Evolutionary conservation across 2,329 filamentous ascomycete genomes (phyloP).

Genomic region (Septoria petroselini): DNA sequence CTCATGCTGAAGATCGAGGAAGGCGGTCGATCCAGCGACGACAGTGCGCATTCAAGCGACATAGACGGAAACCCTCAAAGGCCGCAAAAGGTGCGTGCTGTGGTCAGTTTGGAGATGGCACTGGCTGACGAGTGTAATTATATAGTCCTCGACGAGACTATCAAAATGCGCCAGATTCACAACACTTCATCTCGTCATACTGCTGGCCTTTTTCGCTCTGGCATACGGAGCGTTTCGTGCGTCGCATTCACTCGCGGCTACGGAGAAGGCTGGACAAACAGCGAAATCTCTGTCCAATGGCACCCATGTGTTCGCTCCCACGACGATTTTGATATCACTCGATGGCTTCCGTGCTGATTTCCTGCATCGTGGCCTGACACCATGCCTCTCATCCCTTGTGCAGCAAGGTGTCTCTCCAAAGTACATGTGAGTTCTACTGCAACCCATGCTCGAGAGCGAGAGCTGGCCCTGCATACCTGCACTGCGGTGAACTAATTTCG

Average conservation of each 20-base stretch:
- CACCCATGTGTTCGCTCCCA: slow-evolving; percentile 82
- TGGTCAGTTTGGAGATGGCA: not conserved
- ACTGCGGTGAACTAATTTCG: too few species aligned
- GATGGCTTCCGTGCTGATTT: slow-evolving; percentile 97
- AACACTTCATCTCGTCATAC: slow-evolving; percentile 45
- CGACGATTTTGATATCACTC: slow-evolving; percentile 87
- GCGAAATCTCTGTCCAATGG: slow-evolving; percentile 63
- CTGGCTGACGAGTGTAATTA: slow-evolving; percentile 4
- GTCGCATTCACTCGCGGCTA: slow-evolving; percentile 38
- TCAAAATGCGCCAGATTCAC: slow-evolving; percentile 41
- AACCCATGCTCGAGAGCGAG: too few species aligned
- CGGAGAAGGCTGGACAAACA: slow-evolving; percentile 13
- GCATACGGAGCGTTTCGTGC: slow-evolving; percentile 57
- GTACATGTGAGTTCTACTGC: slow-evolving; percentile 74
- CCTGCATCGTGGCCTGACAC: slow-evolving; percentile 76
- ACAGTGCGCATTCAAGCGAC: slow-evolving; percentile 41
- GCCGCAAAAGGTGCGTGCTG: slow-evolving; percentile 26
- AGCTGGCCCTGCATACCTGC: too few species aligned
- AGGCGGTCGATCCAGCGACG: slow-evolving; percentile 49
- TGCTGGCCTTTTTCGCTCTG: slow-evolving; percentile 54
- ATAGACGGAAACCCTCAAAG: slow-evolving; percentile 50
- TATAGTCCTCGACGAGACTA: slow-evolving; percentile 34
- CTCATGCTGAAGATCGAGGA: slow-evolving; percentile 92
- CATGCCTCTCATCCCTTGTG: slow-evolving; percentile 73
- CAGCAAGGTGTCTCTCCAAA: slow-evolving; percentile 80